Evolutionary conservation across 805 yeast genomes (phyloP).

Genomic region (Candida orba): DNA sequence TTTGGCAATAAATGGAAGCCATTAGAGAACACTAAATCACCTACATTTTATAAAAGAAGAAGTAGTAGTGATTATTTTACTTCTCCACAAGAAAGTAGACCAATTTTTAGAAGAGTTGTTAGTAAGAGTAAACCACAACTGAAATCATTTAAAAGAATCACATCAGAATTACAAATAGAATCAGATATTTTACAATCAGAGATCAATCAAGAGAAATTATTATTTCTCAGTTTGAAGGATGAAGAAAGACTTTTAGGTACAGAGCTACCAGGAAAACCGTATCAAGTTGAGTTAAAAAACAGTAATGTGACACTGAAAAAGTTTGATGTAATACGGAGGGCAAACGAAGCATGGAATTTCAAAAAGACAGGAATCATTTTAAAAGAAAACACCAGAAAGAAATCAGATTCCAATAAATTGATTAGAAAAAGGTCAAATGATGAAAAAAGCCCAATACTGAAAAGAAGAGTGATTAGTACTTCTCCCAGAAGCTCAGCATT

Average conservation of each 20-base stretch:
- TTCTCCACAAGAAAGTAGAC: conserved; percentile 17
- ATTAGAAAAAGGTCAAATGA: conserved; percentile 18
- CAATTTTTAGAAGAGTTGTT: conserved; percentile 23
- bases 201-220: conserved; percentile 22
- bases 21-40: conserved; percentile 9
- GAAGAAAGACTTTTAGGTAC: conserved; percentile 12
- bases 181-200: conserved; percentile 20
- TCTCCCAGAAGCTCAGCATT: conserved; percentile 19
- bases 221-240: conserved; percentile 18
- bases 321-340: conserved; percentile 22
- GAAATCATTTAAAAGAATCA: conserved; percentile 21
- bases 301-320: conserved; percentile 8
- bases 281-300: not conserved
- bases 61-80: conserved; percentile 8
- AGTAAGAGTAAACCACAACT: conserved; percentile 22
- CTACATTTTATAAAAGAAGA: conserved; percentile 3
- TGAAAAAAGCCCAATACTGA: conserved; percentile 4
- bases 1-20: conserved; percentile 2
- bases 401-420: not conserved
- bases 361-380: conserved; percentile 9
- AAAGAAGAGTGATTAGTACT: conserved; percentile 24
- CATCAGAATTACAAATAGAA: conserved; percentile 20
- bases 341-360: conserved; percentile 24
- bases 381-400: conserved; percentile 5
- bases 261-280: not conserved